A percentile compares a stretch with the other conserved stretches of the same genome.
Evolutionary conservation across 1,284 basidiomycete genomes (phyloP).

Genomic region (Cryptococcus sp.): DNA sequence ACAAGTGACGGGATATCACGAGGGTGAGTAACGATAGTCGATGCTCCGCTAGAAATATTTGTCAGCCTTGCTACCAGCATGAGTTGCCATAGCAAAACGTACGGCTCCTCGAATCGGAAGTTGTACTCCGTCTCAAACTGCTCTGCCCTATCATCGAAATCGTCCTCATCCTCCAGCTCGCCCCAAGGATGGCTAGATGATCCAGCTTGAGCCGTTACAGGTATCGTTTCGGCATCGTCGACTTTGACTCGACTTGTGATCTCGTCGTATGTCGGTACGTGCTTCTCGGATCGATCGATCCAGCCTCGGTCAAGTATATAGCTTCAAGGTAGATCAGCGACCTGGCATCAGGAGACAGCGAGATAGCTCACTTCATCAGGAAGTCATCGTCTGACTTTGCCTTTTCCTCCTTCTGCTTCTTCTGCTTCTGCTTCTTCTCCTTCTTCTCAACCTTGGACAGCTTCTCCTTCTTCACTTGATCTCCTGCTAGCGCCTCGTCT

Average conservation of each 20-base stretch:
- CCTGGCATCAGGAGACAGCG: not conserved
- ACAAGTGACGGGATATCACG: constrained; percentile 70
- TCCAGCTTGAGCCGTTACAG: constrained; percentile 26
- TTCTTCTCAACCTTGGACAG: constrained; percentile 61
- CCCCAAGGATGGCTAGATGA: constrained; percentile 49
- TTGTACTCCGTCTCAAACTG: constrained; percentile 84
- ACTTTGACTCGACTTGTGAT: constrained; percentile 56
- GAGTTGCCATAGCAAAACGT: constrained; percentile 46
- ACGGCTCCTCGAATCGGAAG: constrained; percentile 92
- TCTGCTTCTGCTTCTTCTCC: constrained; percentile 33
- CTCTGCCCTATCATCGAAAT: constrained; percentile 73
- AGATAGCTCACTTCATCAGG: constrained; percentile 72
- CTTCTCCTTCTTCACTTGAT: constrained; percentile 64
- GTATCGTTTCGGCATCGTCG: constrained; percentile 46
- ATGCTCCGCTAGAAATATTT: constrained; percentile 61
- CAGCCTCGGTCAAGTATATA: constrained; percentile 94
- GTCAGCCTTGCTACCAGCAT: too few relatives aligned
- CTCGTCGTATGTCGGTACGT: constrained; percentile 80
- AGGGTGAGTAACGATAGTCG: constrained; percentile 75
- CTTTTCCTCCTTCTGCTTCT: constrained; percentile 30
- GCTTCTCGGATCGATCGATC: constrained; percentile 74
- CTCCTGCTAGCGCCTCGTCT: constrained; percentile 64
- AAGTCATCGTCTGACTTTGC: constrained; percentile 63
- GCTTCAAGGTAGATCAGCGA: constrained; percentile 54
- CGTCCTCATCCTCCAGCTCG: constrained; percentile 56